These are phyloP conservation scores for Chloranthus sessilifolius DNA, from an alignment of 164 flowering plant genomes.

Conservation along the genomic window DNA sequence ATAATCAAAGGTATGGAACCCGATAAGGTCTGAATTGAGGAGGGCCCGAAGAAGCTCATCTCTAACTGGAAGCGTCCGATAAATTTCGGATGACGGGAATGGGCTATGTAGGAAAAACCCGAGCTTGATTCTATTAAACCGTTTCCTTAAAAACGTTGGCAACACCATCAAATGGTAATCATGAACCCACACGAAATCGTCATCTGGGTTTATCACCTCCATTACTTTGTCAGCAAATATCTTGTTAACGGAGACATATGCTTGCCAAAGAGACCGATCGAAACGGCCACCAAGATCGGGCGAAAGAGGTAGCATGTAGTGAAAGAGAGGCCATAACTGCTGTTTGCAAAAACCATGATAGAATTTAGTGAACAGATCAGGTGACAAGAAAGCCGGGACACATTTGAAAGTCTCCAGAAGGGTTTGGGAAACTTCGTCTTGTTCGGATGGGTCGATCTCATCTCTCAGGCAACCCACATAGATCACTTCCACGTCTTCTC, in stretches of 20 bases:
- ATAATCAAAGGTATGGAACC: slow-evolving; percentile 63
- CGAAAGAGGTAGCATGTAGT: slow-evolving; percentile 63
- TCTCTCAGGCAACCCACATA: slow-evolving; percentile 53
- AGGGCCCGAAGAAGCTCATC: slow-evolving; percentile 51
- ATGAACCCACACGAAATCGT: slow-evolving; percentile 64
- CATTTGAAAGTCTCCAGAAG: slow-evolving; percentile 56
- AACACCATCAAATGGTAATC: slow-evolving; percentile 64
- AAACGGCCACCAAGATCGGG: slow-evolving; percentile 57
- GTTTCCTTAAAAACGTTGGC: slow-evolving; percentile 54
- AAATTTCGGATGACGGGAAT: slow-evolving; percentile 63
- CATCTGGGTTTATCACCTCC: slow-evolving; percentile 63
- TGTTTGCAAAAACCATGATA: slow-evolving; percentile 65
- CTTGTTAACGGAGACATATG: slow-evolving; percentile 60
- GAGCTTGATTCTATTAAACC: slow-evolving; percentile 50
- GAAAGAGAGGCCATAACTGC: slow-evolving; percentile 59
- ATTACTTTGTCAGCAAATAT: slow-evolving; percentile 62
- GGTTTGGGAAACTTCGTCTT: slow-evolving; percentile 53
- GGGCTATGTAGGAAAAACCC: slow-evolving; percentile 65
- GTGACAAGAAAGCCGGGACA: slow-evolving; percentile 47
- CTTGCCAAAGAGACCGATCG: slow-evolving; percentile 56
- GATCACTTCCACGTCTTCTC: slow-evolving; percentile 49
- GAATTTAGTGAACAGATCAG: slow-evolving; percentile 41
- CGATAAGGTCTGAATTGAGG: slow-evolving; percentile 55
- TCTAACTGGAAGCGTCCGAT: slow-evolving; percentile 54
- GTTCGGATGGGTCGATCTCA: slow-evolving; percentile 41